phyloP scores from a whole-genome alignment of 1,139 yeast species.

The Blastobotrys capitulatus region DNA sequence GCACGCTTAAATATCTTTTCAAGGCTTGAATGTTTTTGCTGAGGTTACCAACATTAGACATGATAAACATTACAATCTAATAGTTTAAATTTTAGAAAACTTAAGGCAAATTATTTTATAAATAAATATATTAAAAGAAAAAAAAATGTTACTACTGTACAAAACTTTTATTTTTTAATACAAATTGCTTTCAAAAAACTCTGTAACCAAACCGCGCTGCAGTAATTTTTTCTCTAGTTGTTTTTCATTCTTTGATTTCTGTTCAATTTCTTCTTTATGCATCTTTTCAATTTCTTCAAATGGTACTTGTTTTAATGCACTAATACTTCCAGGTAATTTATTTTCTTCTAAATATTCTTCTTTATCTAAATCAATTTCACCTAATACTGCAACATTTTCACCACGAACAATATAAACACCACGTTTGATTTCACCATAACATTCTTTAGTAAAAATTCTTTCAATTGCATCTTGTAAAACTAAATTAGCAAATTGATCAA shows the following conservation, averaged over 20 bases:
- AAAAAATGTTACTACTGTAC: neutral
- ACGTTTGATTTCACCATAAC: conserved; percentile 68
- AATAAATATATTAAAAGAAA: neutral
- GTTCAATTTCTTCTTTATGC: conserved; percentile 37
- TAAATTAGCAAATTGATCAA: conserved; percentile 88
- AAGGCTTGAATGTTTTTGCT: too few species aligned
- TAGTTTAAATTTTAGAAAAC: too few species aligned
- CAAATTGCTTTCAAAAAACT: conserved; percentile 21
- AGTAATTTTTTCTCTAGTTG: conserved; percentile 45
- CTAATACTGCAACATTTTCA: conserved; percentile 93
- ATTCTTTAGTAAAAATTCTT: conserved; percentile 58
- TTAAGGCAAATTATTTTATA: neutral
- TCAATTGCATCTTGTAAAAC: conserved; percentile 89
- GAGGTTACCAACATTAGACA: too few species aligned
- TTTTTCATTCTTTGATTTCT: conserved; percentile 41
- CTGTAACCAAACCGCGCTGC: conserved; percentile 19
- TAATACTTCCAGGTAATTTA: conserved; percentile 18
- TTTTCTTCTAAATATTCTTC: conserved; percentile 65
- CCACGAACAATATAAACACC: conserved; percentile 93
- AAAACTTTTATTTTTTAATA: conserved; percentile 12
- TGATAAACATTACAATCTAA: too few species aligned
- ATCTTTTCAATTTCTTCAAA: conserved; percentile 49
- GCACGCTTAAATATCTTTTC: too few species aligned
- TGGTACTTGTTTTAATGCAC: conserved; percentile 49
- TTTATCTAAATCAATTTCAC: conserved; percentile 85